Evolutionary conservation across 2,329 filamentous ascomycete species (phyloP).

Genomic region (Pseudogymnoascus sp.): DNA sequence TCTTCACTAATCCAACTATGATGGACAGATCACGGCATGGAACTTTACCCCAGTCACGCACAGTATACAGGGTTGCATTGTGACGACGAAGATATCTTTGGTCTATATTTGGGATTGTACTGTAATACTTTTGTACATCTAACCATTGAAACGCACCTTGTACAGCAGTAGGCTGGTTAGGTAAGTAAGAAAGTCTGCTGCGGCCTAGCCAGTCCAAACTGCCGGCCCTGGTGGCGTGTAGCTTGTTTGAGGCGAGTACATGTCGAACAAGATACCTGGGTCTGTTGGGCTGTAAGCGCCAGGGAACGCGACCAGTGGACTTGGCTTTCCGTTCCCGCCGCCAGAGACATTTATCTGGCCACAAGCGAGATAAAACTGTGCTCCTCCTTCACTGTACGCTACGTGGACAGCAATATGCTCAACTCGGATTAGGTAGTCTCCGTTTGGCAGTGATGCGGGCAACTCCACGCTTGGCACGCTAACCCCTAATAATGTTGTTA

Average conservation of each 20-base stretch:
- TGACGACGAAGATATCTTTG: background rate
- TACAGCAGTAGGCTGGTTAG: background rate
- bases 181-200: background rate
- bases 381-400: slow-evolving; percentile 12
- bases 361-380: slow-evolving; percentile 30
- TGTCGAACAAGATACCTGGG: slow-evolving; percentile 28
- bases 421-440: slow-evolving; percentile 31
- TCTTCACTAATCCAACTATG: background rate
- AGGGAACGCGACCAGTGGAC: slow-evolving; percentile 29
- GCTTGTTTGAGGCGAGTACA: slow-evolving; percentile 22
- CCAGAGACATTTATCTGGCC: slow-evolving; percentile 35
- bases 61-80: background rate
- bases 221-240: background rate
- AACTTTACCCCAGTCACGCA: background rate
- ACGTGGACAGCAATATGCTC: slow-evolving; percentile 28
- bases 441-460: slow-evolving; percentile 28
- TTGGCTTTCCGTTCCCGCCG: slow-evolving; percentile 31
- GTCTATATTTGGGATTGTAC: background rate
- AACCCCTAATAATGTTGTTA: background rate
- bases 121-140: background rate
- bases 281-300: slow-evolving; percentile 30
- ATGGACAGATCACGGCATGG: background rate
- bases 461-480: slow-evolving; percentile 18
- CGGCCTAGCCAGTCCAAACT: background rate
- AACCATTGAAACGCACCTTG: background rate